Percentiles rank a stretch among this genome's conserved stretches.
phyloP scores from a whole-genome alignment of 805 yeast species.

The Monosporozyma aerobia region DNA sequence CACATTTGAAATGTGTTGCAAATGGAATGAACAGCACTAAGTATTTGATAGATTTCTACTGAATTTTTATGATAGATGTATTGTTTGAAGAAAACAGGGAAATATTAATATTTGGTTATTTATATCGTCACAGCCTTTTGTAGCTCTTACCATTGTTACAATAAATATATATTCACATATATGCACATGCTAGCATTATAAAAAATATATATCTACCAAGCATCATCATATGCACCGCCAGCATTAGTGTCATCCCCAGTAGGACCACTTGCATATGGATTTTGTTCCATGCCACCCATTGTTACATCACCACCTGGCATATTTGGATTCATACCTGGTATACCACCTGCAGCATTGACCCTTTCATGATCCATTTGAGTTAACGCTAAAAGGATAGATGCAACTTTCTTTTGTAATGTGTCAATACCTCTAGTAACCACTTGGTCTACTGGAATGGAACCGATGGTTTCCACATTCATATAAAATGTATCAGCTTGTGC shows the following conservation, averaged over 20 bases:
- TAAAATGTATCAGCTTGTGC: conserved; percentile 80
- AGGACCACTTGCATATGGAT: conserved; percentile 24
- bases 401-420: conserved; percentile 82
- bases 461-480: conserved; percentile 87
- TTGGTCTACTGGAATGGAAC: conserved; percentile 79
- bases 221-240: conserved; percentile 22
- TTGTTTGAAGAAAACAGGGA: not conserved
- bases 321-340: conserved; percentile 27
- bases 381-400: conserved; percentile 72
- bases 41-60: not conserved
- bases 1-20: conserved; percentile 61
- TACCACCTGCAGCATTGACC: conserved; percentile 32
- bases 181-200: not conserved
- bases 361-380: conserved; percentile 36
- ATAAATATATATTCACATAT: conserved; percentile 4
- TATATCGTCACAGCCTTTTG: not conserved
- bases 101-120: not conserved
- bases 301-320: conserved; percentile 29
- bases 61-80: not conserved
- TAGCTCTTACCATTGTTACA: not conserved
- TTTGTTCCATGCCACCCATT: conserved; percentile 23
- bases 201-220: conserved; percentile 17
- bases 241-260: not conserved
- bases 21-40: conserved; percentile 48
- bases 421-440: conserved; percentile 79